Conservation (phyloP, 345 rosid genomes). For the Aegle marmelos region DNA sequence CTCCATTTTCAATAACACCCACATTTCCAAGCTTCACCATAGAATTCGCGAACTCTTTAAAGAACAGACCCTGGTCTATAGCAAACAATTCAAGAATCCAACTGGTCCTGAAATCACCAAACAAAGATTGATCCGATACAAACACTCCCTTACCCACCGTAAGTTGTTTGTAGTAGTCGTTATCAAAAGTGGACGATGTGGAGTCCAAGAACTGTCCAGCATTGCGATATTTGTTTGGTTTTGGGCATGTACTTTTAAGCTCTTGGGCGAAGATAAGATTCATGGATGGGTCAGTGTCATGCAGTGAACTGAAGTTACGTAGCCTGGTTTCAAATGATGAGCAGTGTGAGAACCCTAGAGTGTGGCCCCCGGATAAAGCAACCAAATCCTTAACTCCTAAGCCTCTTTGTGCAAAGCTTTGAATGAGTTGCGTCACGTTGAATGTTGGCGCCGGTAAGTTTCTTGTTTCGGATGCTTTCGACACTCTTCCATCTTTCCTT, state of each 20-base stretch:
- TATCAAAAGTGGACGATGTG: constrained; percentile 57
- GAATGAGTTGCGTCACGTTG: constrained; percentile 62
- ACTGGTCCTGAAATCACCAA: constrained; percentile 46
- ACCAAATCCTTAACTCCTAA: constrained; percentile 73
- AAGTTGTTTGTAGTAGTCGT: constrained; percentile 60
- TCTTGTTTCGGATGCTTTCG: constrained; percentile 57
- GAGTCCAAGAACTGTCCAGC: constrained; percentile 73
- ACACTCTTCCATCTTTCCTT: constrained; percentile 73
- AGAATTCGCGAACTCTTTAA: constrained; percentile 58
- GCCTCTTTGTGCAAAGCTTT: constrained; percentile 65
- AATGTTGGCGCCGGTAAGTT: constrained; percentile 74
- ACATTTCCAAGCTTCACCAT: constrained; percentile 77
- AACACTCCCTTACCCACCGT: constrained; percentile 57
- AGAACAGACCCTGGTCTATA: constrained; percentile 56
- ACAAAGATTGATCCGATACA: constrained; percentile 62
- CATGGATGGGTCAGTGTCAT: constrained; percentile 64
- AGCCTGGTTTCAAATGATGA: constrained; percentile 70
- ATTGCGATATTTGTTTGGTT: constrained; percentile 39
- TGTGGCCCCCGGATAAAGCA: constrained; percentile 78
- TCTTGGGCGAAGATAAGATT: constrained; percentile 38
- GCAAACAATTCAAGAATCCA: constrained; percentile 64
- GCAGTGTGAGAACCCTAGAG: constrained; percentile 79
- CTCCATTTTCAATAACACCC: constrained; percentile 54
- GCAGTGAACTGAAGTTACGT: constrained; percentile 52
- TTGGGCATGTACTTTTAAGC: constrained; percentile 47